Base-by-base conservation (phyloP, 129 eudicot genomes). In the Helianthus tuberosus region DNA sequence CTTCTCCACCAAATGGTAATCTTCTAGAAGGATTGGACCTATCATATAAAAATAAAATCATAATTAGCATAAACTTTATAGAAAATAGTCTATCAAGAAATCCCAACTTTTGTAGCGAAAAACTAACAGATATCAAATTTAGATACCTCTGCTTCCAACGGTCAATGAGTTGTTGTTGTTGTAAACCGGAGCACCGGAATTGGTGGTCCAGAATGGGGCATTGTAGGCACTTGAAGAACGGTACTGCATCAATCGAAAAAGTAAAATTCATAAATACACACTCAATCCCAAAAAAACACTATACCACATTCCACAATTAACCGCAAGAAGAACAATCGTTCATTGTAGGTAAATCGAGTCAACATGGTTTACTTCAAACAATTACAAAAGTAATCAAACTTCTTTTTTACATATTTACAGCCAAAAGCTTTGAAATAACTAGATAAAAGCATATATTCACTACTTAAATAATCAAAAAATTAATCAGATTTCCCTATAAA, bases 1-100 rank as follows among this genome's bases (percentile, higher is more conserved):
- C 57, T 91, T 91, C 81, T 91, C 97, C 75, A 91, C 95, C 86
- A 91, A 83, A 84, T 91, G 97, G 81, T 91, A 91, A 66, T 91
- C 97, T 79, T 91, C 97, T 25, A 91, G 91, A 58, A 91, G 97
- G 73, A 91, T 91, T 43, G 97, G 97, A 10, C 97, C 97, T 91
- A 82, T 48, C 8, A 53, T 32, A 74, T 15, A 39, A 7, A 64
- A 47, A 6, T 0, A 52, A 14, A 50, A 50, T 35, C 51, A 36
- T 38, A 63, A 17, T 48, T 50, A 60, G 55, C n/a, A 25, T 3
- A 63, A 67, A 2, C 8, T 48, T 8, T 36, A 57, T 11, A 49
- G 7, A 47, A 53, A 38, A 75, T 66, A 41, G 35, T 41, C 44
- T 16, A 57, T n/a, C 60, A 44, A 39, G 29, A 68, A 35, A 59